Base-by-base conservation (phyloP, 768 basidiomycete species). In the Tricholoma bakamatsutake region DNA sequence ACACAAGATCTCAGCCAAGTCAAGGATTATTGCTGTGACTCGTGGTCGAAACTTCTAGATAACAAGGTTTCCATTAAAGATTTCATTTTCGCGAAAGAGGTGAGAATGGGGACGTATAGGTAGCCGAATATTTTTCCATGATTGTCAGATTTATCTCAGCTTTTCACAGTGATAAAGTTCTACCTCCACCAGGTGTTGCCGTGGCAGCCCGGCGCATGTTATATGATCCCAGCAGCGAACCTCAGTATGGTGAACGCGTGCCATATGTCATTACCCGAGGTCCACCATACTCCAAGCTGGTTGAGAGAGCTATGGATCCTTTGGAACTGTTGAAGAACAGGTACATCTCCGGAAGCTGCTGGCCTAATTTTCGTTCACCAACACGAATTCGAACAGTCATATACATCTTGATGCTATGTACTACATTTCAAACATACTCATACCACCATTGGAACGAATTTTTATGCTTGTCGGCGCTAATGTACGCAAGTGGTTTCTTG, bases 1-100 rank as follows among this genome's bases (percentile, higher is more conserved):
- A 85, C 86, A 0, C 90, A 93, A 67, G 89, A 99, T 68, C 76
- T 98, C 8, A 95, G 90, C 58, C 72, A 85, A 61, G 85, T 98
- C 63, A 98, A 98, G 68, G 81, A 84, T 5, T 97, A 94, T 63
- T 95, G 93, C 62, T 85, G 80, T 60, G 74, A 76, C 18, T 87
- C 90, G 9, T 98, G 93, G 93, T 77, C 80, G 9, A 90, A 88
- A 66, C 78, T 99, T 40, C 68, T 94, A 45, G 85, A 91, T 55
- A 85, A 90, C 57, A 85, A 80, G 60, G 85, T 82, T 2, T 87
- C 91, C 2, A 72, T 91, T n/a, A 89, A 95, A 61, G 95, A 98
- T 67, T 97, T 97, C 63, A 87, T 93, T 34, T 93, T 98, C 61
- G 86, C 96, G 0, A 96, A 96, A 66, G 92, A 95, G 70, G 94